A percentile compares a stretch with the other conserved stretches of the same genome.
Evolutionary conservation across 371 early-diverging fungal genomes (phyloP).

Genomic region (Mucor plumbeus): DNA sequence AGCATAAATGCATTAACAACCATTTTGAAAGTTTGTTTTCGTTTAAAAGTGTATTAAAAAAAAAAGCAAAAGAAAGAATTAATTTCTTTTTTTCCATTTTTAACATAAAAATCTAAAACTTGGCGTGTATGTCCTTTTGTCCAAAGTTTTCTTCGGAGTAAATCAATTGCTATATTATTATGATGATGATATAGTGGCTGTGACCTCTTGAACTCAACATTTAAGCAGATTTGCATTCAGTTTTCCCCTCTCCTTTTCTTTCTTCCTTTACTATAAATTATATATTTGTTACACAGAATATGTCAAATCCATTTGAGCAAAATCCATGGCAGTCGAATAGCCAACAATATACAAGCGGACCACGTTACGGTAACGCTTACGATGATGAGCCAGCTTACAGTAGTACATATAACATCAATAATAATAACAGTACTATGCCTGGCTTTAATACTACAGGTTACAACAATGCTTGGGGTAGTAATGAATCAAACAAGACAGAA

Average conservation of each 20-base stretch:
- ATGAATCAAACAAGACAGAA: constrained; percentile 31
- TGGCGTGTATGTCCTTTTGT: neutral
- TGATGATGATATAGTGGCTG: neutral
- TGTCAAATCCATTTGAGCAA: constrained; percentile 24
- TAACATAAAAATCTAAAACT: neutral
- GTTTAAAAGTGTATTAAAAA: neutral
- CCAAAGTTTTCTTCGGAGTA: neutral
- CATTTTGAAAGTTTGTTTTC: constrained; percentile 20
- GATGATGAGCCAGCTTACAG: constrained; percentile 11
- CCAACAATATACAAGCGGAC: constrained; percentile 10
- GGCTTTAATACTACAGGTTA: constrained; percentile 17
- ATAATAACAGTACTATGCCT: constrained; percentile 1
- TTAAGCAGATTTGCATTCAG: neutral
- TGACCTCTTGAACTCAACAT: neutral
- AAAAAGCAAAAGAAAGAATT: neutral
- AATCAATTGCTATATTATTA: neutral
- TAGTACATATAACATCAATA: neutral
- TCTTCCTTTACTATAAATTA: neutral
- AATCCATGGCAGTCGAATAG: constrained; percentile 15
- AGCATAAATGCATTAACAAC: constrained; percentile 43
- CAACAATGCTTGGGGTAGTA: constrained; percentile 21
- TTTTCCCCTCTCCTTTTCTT: constrained; percentile 1
- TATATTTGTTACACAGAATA: constrained; percentile 7
- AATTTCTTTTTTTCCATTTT: neutral
- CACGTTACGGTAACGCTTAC: constrained; percentile 33